These are phyloP conservation scores for Kingdonia uniflora DNA, from an alignment of 164 flowering plant species.

Conservation along the genomic window DNA sequence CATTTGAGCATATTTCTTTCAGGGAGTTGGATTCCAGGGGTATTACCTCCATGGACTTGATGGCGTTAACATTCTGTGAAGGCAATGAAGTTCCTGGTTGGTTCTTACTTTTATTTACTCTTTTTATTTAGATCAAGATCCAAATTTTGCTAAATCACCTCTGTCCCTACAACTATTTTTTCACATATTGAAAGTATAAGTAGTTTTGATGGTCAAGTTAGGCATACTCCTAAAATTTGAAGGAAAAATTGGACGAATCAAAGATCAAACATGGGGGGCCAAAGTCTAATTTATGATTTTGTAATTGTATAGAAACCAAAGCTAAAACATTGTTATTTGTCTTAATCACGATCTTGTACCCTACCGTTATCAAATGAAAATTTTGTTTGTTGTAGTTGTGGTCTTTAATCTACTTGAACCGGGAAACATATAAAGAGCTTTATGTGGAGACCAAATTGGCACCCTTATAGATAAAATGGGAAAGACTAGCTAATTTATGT, in stretches of 20 bases:
- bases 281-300: no score
- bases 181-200: no score
- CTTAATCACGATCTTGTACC: no score
- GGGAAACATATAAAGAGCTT: conserved; percentile 87
- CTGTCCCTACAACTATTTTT: no score
- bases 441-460: conserved; percentile 87
- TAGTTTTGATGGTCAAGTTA: no score
- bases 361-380: no score
- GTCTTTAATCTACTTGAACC: conserved; percentile 77
- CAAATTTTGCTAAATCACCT: no score
- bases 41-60: conserved; percentile 55
- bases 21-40: conserved; percentile 68
- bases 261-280: no score
- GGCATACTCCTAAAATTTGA: no score
- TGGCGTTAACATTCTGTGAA: conserved; percentile 75
- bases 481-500: conserved; percentile 29
- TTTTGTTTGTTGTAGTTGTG: conserved; percentile 39
- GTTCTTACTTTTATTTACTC: conserved; percentile 10
- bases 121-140: conserved; percentile 2
- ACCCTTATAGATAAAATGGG: conserved; percentile 72
- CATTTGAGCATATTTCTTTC: conserved; percentile 66
- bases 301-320: no score
- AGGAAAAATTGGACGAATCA: no score
- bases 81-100: conserved; percentile 80
- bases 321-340: no score